Evolutionary conservation across 495 filamentous ascomycete species (phyloP).

Genomic region (Talaromyces wortmannii): DNA sequence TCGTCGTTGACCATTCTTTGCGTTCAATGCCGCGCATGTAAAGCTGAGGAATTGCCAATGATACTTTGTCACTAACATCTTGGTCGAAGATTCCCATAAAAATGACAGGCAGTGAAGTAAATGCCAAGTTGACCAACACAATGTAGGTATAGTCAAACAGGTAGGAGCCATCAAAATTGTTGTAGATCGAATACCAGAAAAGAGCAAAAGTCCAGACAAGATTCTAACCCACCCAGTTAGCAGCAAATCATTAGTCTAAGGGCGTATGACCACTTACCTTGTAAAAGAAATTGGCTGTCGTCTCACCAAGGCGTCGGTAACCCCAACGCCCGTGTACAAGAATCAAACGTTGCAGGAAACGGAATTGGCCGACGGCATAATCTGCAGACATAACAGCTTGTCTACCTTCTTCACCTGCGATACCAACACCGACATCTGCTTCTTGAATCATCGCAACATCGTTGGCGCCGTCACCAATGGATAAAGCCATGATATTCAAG

Average conservation of each 20-base stretch:
- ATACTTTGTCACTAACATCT: conserved; percentile 91
- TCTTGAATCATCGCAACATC: conserved; percentile 99
- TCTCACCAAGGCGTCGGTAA: conserved; percentile 86
- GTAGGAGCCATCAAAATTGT: conserved; percentile 92
- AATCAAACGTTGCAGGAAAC: conserved; percentile 83
- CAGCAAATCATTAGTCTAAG: neutral
- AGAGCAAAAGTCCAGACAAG: conserved; percentile 96
- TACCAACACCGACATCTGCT: conserved; percentile 96
- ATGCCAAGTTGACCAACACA: conserved; percentile 90
- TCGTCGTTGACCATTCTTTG: conserved; percentile 91
- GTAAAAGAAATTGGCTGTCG: conserved; percentile 99
- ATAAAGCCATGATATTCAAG: conserved; percentile 93
- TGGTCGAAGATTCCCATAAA: conserved; percentile 97
- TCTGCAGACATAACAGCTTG: conserved; percentile 99
- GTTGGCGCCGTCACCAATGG: conserved; percentile 96
- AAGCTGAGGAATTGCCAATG: conserved; percentile 87
- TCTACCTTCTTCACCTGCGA: conserved; percentile 93
- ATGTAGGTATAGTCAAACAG: conserved; percentile 98
- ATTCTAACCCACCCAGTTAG: conserved; percentile 49
- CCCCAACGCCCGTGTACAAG: conserved; percentile 97
- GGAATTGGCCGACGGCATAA: conserved; percentile 97
- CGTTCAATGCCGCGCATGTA: conserved; percentile 95
- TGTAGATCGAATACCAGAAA: conserved; percentile 97
- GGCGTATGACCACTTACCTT: conserved; percentile 49
- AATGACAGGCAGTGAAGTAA: conserved; percentile 92